Evolutionary conservation across 2,329 filamentous ascomycete genomes (phyloP), one percentile per base, ranked within the genome.

Genomic region (Trichothecium sympodiale): DNA sequence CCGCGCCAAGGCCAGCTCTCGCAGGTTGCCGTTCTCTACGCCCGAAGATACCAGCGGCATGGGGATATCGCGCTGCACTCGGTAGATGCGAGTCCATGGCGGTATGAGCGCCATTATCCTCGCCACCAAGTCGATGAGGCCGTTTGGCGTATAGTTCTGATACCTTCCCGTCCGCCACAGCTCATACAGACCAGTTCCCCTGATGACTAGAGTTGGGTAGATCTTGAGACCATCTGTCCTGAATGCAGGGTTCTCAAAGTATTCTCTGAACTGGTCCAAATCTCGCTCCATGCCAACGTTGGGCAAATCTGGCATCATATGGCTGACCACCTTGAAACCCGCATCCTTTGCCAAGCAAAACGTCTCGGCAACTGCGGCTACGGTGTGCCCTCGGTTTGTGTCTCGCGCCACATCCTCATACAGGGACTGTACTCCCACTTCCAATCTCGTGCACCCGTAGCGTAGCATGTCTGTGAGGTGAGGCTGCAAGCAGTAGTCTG

Each of bases 11-110:
- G 91, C 89, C 33, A 98, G 67, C 58, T 98, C 91, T 42, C 91
- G 79, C 28, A 98, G 65, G 54, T 98, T 98, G 41, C 91, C 91
- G 48, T 98, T 98, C 62, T 98, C 91, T 1, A 98, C 91, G 29
- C 91, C 91, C 1, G 89, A 94, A 0, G 91, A 96, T n/a, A 98
- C 93, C 17, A 98, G 71, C 1, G 91, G 91, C 91, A 98, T 98
- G n/a, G 91, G 91, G 39, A 98, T 98, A 61, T 98, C 91, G 56
- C 91, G 79, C 65, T 98, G 91, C 0, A 98, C 91, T 41, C 91
- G 86, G 64, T 98, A 98, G 51, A 98, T 98, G 43, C 91, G 79
- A 0, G 93, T 98, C 91, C 91, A 98, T 2, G 91, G 91, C 1
- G 91, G 91, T 0, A 98, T 82, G 3, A 98, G 70, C 0, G 91